Conservation (phyloP, 192 early-diverging fungal genomes). For the Podila minutissima region DNA sequence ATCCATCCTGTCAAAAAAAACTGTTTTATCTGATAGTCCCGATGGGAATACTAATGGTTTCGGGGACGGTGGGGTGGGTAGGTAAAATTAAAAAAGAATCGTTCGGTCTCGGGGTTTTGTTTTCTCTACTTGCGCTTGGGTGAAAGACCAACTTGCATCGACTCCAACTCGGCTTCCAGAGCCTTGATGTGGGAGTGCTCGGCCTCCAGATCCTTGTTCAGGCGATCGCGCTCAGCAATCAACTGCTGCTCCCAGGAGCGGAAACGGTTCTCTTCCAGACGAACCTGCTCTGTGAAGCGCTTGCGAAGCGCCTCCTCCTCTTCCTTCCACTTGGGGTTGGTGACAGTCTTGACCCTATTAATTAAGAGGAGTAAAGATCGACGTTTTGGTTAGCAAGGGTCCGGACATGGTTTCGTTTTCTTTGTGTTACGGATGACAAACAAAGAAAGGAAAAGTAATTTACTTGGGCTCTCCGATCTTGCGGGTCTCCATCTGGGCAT, state of each 20-base stretch:
- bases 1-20: no score
- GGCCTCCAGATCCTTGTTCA: conserved; percentile 98
- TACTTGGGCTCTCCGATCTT: conserved; percentile 87
- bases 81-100: no score
- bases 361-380: no score
- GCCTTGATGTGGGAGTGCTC: conserved; percentile 95
- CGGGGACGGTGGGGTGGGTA: no score
- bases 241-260: conserved; percentile 98
- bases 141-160: conserved; percentile 49
- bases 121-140: conserved; percentile 47
- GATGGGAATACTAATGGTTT: no score
- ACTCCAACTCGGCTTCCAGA: conserved; percentile 86
- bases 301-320: conserved; percentile 96
- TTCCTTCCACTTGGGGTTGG: conserved; percentile 97
- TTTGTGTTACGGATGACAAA: background rate
- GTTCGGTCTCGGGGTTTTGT: background rate
- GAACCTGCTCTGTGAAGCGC: conserved; percentile 98
- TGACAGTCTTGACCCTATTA: conserved; percentile 73
- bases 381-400: no score
- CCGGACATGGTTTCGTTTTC: no score
- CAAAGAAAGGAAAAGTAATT: conserved; percentile 7
- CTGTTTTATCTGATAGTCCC: no score
- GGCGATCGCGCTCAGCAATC: conserved; percentile 96
- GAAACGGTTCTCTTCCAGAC: conserved; percentile 97
- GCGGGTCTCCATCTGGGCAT: conserved; percentile 88